phyloP scores from a whole-genome alignment of 2,329 filamentous ascomycete species.

The Calonectria ilicicola region DNA sequence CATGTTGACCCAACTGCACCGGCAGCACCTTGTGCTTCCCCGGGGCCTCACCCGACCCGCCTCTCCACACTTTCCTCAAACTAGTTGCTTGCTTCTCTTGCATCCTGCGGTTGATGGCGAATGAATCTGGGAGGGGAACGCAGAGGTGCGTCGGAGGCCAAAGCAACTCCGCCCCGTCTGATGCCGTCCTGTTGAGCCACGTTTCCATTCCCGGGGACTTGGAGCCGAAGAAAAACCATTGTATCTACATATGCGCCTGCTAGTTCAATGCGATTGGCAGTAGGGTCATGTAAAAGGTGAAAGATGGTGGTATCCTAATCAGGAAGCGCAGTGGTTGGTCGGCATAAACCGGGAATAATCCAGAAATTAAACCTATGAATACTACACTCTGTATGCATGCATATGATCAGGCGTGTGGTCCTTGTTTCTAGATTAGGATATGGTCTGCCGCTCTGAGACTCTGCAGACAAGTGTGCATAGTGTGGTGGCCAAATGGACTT shows the following conservation, averaged over 20 bases:
- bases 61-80: slow-evolving; percentile 30
- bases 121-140: slow-evolving; percentile 7
- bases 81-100: slow-evolving; percentile 14
- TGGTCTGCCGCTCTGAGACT: neutral
- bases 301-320: neutral
- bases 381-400: neutral
- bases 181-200: slow-evolving; percentile 23
- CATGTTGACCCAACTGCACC: slow-evolving; percentile 35
- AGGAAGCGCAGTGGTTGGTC: neutral
- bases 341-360: slow-evolving; percentile 5
- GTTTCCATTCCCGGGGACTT: slow-evolving; percentile 27
- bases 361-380: neutral
- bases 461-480: neutral
- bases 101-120: slow-evolving; percentile 15
- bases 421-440: neutral
- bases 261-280: neutral
- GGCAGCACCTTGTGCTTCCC: slow-evolving; percentile 41
- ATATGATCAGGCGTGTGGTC: neutral
- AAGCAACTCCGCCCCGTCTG: slow-evolving; percentile 5
- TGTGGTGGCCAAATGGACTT: neutral
- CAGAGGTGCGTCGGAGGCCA: slow-evolving; percentile 6
- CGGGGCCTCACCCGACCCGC: slow-evolving; percentile 35
- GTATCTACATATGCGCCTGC: neutral
- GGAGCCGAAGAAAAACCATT: slow-evolving; percentile 23
- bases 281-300: neutral